Base-by-base conservation (phyloP, 2,329 filamentous ascomycete genomes). In the Fusarium sp. region DNA sequence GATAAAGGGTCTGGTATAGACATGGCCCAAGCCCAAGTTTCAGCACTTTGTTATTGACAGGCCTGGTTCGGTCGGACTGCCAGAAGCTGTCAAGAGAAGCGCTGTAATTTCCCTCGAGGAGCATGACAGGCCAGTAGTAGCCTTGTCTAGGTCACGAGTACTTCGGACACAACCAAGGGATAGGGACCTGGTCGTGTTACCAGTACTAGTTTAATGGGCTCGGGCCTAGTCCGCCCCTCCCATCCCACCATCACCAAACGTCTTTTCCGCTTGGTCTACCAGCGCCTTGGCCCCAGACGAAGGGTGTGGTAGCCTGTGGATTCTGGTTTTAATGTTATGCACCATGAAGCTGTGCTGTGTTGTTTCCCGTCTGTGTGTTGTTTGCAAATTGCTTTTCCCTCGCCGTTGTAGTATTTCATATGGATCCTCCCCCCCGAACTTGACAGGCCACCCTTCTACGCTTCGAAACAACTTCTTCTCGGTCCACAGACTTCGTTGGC, bases 401-500 rank as follows among this genome's bases (percentile, higher is more conserved):
- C 61, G 49, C 32, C 13, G 49, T 49, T 42, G 51, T 48, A 58
- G 68, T 75, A 75, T 71, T 75, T 75, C 63, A 75, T 61, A 56
- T 72, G 64, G 61, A 63, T 61, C 62, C 53, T 22, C 47, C 59
- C 67, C 70, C 69, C 68, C 69, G 60, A 25, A 41, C 32, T 60
- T 56, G 55, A 61, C 60, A 40, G 20, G 48, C 57, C 56, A 67
- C 71, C 68, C 64, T 72, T 67, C 46, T 71, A 69, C 63, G 55
- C 58, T 65, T 69, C 61, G 62, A 61, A 70, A 74, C 66, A 67
- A 65, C 65, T 68, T 69, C 66, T 65, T 67, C 68, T 66, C 65
- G 68, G 66, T 65, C 73, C 78, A 70, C 65, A 75, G 78, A 79
- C 85, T 86, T 87, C 85, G 85, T 86, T 87, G 85, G 85, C 85